Evolutionary conservation across 148 eudicot genomes (phyloP).

Genomic region (Hydrangea macrophylla): DNA sequence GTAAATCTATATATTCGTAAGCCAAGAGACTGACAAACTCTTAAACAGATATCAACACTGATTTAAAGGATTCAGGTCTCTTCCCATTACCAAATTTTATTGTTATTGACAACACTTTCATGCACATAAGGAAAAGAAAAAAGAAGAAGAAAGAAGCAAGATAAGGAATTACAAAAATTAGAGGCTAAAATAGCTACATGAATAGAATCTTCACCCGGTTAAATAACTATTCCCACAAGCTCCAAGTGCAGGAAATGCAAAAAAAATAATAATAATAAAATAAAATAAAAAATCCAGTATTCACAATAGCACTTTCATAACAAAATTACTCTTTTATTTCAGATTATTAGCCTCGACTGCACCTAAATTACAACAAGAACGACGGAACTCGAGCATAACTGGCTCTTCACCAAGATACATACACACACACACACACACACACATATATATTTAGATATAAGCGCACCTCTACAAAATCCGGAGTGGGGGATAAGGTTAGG

Average conservation of each 20-base stretch:
- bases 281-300: too few species aligned
- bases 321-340: conserved; percentile 4
- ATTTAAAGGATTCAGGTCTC: not conserved
- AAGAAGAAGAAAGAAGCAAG: not conserved
- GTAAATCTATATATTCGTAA: too few species aligned
- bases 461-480: not conserved
- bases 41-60: not conserved
- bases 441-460: too few species aligned
- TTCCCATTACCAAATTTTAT: conserved; percentile 1
- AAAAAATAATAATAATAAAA: too few species aligned
- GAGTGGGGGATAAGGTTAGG: not conserved
- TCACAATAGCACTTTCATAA: not conserved
- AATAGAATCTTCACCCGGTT: not conserved
- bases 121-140: too few species aligned
- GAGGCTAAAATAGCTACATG: conserved; percentile 2
- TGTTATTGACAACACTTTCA: conserved; percentile 1
- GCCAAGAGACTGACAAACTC: too few species aligned
- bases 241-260: not conserved
- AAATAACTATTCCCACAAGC: not conserved
- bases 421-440: too few species aligned
- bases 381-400: not conserved
- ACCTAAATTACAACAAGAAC: not conserved
- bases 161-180: not conserved
- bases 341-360: not conserved
- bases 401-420: not conserved